Base-by-base conservation (phyloP, 2,329 filamentous ascomycete species). In the Biscogniauxia marginata region DNA sequence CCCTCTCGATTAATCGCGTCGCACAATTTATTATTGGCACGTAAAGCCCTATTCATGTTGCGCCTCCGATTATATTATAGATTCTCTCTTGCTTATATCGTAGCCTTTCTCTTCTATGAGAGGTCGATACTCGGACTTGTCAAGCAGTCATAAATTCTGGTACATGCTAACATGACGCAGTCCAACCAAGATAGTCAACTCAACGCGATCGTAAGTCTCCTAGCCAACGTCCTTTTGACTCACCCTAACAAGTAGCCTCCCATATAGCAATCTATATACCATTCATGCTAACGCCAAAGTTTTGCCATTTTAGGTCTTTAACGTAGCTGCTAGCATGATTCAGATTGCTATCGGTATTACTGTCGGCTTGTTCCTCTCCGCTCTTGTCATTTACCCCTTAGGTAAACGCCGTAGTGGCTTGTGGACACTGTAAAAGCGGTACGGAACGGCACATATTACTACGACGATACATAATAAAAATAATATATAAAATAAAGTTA, bases 321-420 rank as follows among this genome's bases (percentile, higher is more conserved):
- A 78, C 7, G 79, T 86, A 4, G 71, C 84, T 23, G 76, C 82
- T 43, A 82, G 79, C 56, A 83, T 86, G 53, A 79, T 86, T 19
- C 82, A 86, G 66, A 80, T 86, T 1, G 81, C 83, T 5, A 84
- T 86, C 54, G 82, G 83, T 34, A 83, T 86, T 56, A 84, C 82
- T n/a, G 83, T 85, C 2, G 84, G 84, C 11, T 63, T 86, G 22
- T 84, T 82, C 57, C 72, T 84, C 65, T 83, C 81, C 53, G 80
- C 80, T 6, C 65, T 84, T 47, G 74, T 84, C 54, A 77, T 84
- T 13, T 84, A 84, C 63, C 81, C 81, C 0, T 69, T 84, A 30
- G 82, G 83, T 11, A 85, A 85, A 71, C 75, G 80, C 60, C 74
- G 83, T 54, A 84, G 82, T 60, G 82, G 81, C 2, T 61, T 85